phyloP scores from a whole-genome alignment of 1,284 basidiomycete genomes.

The Meripilus lineatus region DNA sequence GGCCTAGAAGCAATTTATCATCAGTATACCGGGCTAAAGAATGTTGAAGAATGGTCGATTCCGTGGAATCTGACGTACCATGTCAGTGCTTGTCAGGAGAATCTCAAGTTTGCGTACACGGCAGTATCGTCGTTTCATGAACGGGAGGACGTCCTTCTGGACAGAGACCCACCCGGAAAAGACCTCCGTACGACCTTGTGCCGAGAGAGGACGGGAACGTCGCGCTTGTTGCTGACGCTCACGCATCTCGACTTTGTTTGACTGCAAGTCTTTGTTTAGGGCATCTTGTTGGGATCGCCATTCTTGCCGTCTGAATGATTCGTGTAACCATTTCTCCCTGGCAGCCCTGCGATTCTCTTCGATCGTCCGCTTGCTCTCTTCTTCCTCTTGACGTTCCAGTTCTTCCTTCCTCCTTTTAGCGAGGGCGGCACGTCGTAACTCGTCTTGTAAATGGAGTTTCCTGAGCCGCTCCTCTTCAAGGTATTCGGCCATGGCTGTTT shows the following conservation, averaged over 20 bases:
- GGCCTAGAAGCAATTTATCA: not conserved
- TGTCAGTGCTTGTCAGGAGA: not conserved
- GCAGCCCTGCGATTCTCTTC: not conserved
- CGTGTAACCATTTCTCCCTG: slow-evolving; percentile 5
- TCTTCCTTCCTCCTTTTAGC: not conserved
- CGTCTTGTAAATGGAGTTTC: slow-evolving; percentile 1
- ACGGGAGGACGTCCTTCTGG: not conserved
- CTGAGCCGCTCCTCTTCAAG: slow-evolving; percentile 4
- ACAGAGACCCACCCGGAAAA: slow-evolving; percentile 6
- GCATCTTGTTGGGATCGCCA: slow-evolving; percentile 2
- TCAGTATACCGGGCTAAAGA: not conserved
- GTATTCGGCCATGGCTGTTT: no score
- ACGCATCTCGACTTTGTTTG: not conserved
- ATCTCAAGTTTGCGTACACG: not conserved
- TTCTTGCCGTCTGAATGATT: slow-evolving; percentile 1
- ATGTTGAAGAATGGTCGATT: not conserved
- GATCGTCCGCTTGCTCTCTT: not conserved
- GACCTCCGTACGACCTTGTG: not conserved
- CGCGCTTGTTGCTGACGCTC: not conserved
- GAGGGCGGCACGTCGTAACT: not conserved
- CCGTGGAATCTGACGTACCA: no score
- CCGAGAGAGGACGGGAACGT: not conserved
- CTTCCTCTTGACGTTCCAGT: slow-evolving; percentile 3
- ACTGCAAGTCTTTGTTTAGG: not conserved
- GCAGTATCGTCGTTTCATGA: slow-evolving; percentile 4